These are phyloP conservation scores for Candida quercuum DNA, from an alignment of 805 yeast species.

Conservation along the genomic window DNA sequence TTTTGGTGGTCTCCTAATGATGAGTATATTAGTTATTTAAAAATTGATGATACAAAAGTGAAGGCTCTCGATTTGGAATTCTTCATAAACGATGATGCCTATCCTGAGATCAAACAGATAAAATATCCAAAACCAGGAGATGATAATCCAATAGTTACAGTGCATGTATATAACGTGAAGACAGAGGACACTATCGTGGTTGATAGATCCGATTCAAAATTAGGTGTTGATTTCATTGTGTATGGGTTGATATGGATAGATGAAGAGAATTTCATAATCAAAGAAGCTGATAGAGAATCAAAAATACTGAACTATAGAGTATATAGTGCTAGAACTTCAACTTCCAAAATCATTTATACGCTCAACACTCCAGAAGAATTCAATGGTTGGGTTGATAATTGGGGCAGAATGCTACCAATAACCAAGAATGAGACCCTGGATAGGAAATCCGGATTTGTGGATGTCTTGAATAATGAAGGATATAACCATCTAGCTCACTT, in stretches of 20 bases:
- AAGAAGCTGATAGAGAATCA: slow-evolving; percentile 60
- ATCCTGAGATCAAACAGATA: slow-evolving; percentile 41
- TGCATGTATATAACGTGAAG: slow-evolving; percentile 38
- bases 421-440: slow-evolving; percentile 29
- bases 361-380: slow-evolving; percentile 36
- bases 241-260: slow-evolving; percentile 62
- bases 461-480: slow-evolving; percentile 47
- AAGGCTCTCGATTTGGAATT: slow-evolving; percentile 45
- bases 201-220: slow-evolving; percentile 22
- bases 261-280: slow-evolving; percentile 42
- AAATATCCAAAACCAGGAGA: slow-evolving; percentile 76
- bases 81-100: slow-evolving; percentile 38
- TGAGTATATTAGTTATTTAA: slow-evolving; percentile 46
- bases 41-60: slow-evolving; percentile 56
- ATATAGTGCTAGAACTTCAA: slow-evolving; percentile 27
- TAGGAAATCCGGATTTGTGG: slow-evolving; percentile 53
- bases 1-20: slow-evolving; percentile 76
- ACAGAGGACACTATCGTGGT: slow-evolving; percentile 9
- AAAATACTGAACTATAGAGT: slow-evolving; percentile 46
- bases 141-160: slow-evolving; percentile 47
- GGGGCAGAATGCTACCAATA: slow-evolving; percentile 32
- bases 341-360: slow-evolving; percentile 35
- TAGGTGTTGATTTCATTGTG: slow-evolving; percentile 45
- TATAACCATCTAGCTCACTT: slow-evolving; percentile 64
- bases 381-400: slow-evolving; percentile 58